A percentile compares a stretch with the other conserved stretches of the same genome.
phyloP scores from a whole-genome alignment of 2,329 filamentous ascomycete genomes.

The Fusarium floridanum region DNA sequence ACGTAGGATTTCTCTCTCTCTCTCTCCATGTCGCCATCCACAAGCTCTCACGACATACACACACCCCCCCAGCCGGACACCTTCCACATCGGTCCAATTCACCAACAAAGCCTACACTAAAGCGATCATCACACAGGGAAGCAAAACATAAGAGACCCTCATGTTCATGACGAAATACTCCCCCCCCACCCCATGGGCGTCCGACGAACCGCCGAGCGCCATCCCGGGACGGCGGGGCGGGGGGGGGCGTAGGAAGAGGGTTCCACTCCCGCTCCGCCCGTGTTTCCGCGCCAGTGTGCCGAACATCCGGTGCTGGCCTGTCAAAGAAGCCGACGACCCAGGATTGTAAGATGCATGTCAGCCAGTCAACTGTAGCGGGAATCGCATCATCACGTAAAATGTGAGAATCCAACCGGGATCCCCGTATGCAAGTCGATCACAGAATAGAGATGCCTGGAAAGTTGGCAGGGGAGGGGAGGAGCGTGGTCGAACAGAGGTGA shows the following conservation, averaged over 20 bases:
- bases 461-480: conserved; percentile 10
- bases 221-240: conserved; percentile 38
- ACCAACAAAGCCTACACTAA: conserved; percentile 21
- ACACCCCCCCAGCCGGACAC: conserved; percentile 16
- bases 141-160: conserved; percentile 2
- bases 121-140: conserved; percentile 17
- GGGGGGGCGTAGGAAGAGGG: neutral
- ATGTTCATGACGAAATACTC: conserved; percentile 10
- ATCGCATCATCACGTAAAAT: conserved; percentile 34
- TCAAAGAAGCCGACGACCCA: conserved; percentile 41
- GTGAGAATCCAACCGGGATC: conserved; percentile 17
- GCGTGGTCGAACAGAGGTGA: conserved; percentile 1
- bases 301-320: conserved; percentile 40
- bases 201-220: conserved; percentile 18
- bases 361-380: conserved; percentile 18
- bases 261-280: conserved; percentile 31
- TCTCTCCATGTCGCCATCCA: neutral
- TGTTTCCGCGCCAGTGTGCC: conserved; percentile 44
- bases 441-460: conserved; percentile 10
- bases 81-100: conserved; percentile 30
- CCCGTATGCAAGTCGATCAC: conserved; percentile 32
- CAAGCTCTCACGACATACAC: conserved; percentile 9
- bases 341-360: conserved; percentile 24
- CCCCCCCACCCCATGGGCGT: conserved; percentile 17
- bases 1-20: conserved; percentile 8